Percentiles rank a stretch among this genome's conserved stretches.
These are phyloP conservation scores for Populus alba DNA, from an alignment of 345 rosid genomes.

Conservation along the genomic window DNA sequence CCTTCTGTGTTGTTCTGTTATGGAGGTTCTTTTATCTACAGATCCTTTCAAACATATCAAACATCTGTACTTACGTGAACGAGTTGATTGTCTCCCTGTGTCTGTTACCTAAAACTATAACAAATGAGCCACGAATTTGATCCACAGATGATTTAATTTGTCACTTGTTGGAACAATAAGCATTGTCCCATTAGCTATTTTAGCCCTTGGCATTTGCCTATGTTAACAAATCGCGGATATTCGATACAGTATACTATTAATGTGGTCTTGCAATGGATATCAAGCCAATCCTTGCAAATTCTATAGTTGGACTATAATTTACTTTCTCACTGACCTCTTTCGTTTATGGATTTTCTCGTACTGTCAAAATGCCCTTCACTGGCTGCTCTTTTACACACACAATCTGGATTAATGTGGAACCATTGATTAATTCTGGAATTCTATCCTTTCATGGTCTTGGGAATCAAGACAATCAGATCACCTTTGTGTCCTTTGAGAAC, in stretches of 20 bases:
- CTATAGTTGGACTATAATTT: not conserved
- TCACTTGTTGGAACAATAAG: not conserved
- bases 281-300: not conserved
- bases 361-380: not conserved
- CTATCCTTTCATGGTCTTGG: not conserved
- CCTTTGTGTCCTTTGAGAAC: not conserved
- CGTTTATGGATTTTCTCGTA: not conserved
- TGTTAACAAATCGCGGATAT: not conserved
- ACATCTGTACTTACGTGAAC: constrained; percentile 10
- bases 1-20: constrained; percentile 15
- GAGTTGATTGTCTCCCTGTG: constrained; percentile 23
- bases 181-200: not conserved
- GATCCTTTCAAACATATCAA: constrained; percentile 17
- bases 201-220: not conserved
- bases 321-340: not conserved
- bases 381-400: not conserved
- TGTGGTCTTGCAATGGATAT: not conserved
- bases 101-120: not conserved
- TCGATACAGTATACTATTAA: not conserved
- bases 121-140: constrained; percentile 8
- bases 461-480: not conserved
- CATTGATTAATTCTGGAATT: not conserved
- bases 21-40: constrained; percentile 4
- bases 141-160: not conserved
- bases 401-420: not conserved